Conservation (phyloP, 805 yeast genomes). For the Wickerhamiella slavikovae region DNA sequence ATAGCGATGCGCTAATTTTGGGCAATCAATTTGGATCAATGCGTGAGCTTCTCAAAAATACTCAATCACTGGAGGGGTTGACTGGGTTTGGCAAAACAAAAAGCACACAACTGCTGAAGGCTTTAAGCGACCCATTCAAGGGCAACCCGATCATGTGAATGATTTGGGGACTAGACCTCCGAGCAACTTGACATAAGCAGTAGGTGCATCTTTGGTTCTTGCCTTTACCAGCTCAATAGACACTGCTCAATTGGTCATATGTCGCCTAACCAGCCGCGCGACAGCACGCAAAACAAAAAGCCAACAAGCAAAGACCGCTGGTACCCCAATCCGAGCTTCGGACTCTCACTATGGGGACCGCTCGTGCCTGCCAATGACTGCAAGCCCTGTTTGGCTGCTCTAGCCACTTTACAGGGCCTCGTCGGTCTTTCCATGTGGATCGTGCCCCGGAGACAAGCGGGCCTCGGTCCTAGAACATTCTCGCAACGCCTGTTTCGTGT, state of each 20-base stretch:
- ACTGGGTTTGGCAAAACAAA: conserved; percentile 19
- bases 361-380: conserved; percentile 56
- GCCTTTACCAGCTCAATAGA: no score
- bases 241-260: no score
- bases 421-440: conserved; percentile 23
- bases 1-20: conserved; percentile 18
- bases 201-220: no score
- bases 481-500: conserved; percentile 15
- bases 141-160: background rate
- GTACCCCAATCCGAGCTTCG: conserved; percentile 31
- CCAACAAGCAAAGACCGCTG: background rate
- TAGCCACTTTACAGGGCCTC: conserved; percentile 32
- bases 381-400: conserved; percentile 28
- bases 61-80: conserved; percentile 10
- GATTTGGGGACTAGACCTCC: no score
- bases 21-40: conserved; percentile 17
- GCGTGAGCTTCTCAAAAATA: conserved; percentile 13
- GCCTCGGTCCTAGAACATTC: conserved; percentile 7
- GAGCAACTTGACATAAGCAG: no score
- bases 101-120: conserved; percentile 11
- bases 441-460: conserved; percentile 9
- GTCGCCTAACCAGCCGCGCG: no score
- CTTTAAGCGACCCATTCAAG: conserved; percentile 12
- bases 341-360: conserved; percentile 47
- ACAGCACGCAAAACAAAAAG: background rate